phyloP scores from a whole-genome alignment of 148 eudicot species.

The Talinum fruticosum region DNA sequence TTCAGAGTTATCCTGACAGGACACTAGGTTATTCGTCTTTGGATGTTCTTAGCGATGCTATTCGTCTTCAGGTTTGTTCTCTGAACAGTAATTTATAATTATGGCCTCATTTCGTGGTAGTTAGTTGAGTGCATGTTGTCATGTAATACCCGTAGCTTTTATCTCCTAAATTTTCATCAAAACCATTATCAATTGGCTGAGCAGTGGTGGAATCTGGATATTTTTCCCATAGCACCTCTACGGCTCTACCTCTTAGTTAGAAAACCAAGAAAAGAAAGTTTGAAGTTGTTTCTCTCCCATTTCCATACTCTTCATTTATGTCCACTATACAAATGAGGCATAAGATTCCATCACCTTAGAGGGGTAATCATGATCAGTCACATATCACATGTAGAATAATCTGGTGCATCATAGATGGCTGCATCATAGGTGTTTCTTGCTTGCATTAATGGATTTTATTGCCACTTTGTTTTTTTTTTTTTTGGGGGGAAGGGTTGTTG shows the following conservation, averaged over 20 bases:
- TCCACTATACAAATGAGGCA: neutral
- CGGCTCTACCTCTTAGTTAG: neutral
- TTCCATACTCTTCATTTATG: neutral
- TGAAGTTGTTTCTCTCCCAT: neutral
- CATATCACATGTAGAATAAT: neutral
- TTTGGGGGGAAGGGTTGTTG: neutral
- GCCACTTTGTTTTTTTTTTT: neutral
- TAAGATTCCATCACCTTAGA: neutral
- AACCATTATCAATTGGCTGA: neutral
- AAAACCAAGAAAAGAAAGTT: neutral
- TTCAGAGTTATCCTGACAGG: constrained; percentile 33
- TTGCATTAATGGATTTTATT: neutral
- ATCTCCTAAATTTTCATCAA: neutral
- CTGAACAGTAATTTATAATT: neutral
- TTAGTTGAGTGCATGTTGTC: neutral
- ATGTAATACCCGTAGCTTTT: neutral
- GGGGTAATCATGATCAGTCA: neutral
- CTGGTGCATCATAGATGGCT: neutral
- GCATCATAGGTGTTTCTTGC: no score
- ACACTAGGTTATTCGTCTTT: constrained; percentile 26
- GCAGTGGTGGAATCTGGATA: neutral
- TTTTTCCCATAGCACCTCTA: neutral
- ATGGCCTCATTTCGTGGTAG: neutral
- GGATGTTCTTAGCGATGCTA: constrained; percentile 62
- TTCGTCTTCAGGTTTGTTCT: constrained; percentile 61